Conservation (phyloP, 495 filamentous ascomycete species). For the Jackrogersella minutella region DNA sequence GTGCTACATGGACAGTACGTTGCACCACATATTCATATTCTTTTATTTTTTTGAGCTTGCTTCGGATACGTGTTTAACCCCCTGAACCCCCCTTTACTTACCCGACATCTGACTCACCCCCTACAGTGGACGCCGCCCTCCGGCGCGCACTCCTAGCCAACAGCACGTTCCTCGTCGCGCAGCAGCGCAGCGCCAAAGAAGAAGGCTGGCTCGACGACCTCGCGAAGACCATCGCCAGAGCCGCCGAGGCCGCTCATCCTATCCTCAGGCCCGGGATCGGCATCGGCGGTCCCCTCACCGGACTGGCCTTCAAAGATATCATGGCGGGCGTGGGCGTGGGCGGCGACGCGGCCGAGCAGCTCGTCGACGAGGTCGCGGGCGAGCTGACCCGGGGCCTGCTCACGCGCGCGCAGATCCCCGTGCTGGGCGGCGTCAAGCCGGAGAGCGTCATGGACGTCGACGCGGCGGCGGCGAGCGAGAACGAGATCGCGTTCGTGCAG, state of each 20-base stretch:
- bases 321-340: neutral
- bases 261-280: neutral
- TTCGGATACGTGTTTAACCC: too few relatives aligned
- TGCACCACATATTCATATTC: neutral
- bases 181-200: neutral
- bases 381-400: neutral
- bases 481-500: neutral
- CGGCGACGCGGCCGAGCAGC: constrained; percentile 1
- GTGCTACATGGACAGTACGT: neutral
- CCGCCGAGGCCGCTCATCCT: too few relatives aligned
- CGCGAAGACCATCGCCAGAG: neutral
- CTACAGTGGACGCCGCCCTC: neutral
- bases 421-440: neutral
- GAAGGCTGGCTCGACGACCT: neutral
- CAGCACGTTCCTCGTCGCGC: constrained; percentile 1
- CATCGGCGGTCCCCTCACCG: neutral
- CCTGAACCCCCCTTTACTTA: too few relatives aligned
- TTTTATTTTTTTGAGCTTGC: too few relatives aligned
- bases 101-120: neutral
- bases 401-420: neutral
- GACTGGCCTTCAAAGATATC: neutral
- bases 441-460: neutral
- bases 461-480: neutral
- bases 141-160: neutral
- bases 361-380: constrained; percentile 6